Evolutionary conservation across 169 alveolate species (phyloP), one percentile per base, ranked within the genome.

Genomic region (Plasmodium chabaudi): DNA sequence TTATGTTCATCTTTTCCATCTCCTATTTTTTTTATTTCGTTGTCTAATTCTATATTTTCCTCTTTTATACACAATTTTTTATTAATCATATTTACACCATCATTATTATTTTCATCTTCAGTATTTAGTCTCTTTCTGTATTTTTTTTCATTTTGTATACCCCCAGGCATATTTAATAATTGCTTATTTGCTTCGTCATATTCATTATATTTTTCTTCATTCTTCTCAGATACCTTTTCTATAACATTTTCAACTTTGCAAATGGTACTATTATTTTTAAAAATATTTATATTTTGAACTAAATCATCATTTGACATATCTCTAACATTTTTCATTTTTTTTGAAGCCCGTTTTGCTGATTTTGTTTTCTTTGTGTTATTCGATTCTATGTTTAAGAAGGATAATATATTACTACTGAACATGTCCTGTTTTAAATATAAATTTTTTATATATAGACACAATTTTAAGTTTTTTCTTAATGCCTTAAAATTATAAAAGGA

Each of bases 401-500:
- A 53, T 27, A 82, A 82, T 17, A 82, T 82, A 70, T 82, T 34
- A 70, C 67, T 82, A 70, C 39, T 82, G 56, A 82, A 82, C 5
- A 82, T 5, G 42, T 82, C 82, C 13, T 71, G 51, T 51, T 82
- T 82, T 21, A 82, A 70, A 70, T 67, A 82, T 13, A 82, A 13
- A 65, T 82, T 65, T 61, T 82, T 82, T 57, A 82, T 25, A 23
- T 82, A 82, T 9, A 82, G 19, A 55, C 89, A 79, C 34, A 79
- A 55, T 57, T 64, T 82, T n/a, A 82, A 61, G 39, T 82, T 82
- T 82, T 51, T 67, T n/a, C 56, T 82, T 47, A 82, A 46, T 23
- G 79, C 51, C 1, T 57, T 68, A 25, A 82, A 67, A 82, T 82
- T 59, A 56, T 82, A 82, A 82, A 82, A 82, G n/a, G 72, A 67